Evolutionary conservation across 2,329 filamentous ascomycete genomes (phyloP).

Genomic region (Leptodontidium sp.): DNA sequence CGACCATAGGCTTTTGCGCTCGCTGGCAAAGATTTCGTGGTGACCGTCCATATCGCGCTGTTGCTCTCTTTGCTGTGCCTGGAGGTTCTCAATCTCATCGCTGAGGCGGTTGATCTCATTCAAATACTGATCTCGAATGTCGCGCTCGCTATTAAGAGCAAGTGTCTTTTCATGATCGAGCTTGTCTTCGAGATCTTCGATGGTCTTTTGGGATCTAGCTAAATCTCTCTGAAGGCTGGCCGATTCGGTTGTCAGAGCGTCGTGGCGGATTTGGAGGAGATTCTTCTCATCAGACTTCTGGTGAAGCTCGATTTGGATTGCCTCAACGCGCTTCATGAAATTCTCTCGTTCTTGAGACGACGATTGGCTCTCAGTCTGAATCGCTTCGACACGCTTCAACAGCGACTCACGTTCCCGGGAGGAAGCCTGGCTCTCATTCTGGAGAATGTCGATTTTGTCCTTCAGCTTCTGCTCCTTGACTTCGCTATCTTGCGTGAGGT

Average conservation of each 20-base stretch:
- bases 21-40: constrained; percentile 75
- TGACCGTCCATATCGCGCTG: constrained; percentile 76
- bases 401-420: constrained; percentile 48
- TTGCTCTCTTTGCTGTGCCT: constrained; percentile 70
- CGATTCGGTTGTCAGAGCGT: constrained; percentile 72
- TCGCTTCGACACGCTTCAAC: constrained; percentile 57
- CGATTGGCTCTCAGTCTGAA: constrained; percentile 19
- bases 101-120: constrained; percentile 62
- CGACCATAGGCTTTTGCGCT: constrained; percentile 69
- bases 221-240: constrained; percentile 72
- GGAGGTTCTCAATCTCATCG: constrained; percentile 59
- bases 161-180: constrained; percentile 53
- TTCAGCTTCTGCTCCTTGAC: constrained; percentile 45
- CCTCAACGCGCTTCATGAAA: constrained; percentile 53
- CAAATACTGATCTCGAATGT: constrained; percentile 62
- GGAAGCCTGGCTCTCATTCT: constrained; percentile 51
- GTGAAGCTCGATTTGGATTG: constrained; percentile 66
- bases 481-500: constrained; percentile 43
- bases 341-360: constrained; percentile 26
- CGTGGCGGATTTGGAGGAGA: constrained; percentile 72
- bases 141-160: constrained; percentile 62
- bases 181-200: constrained; percentile 57
- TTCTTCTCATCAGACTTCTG: constrained; percentile 71
- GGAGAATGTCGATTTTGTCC: constrained; percentile 53
- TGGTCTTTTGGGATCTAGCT: constrained; percentile 51